Base-by-base conservation (phyloP, 345 rosid species). In the Melaleuca alternifolia region DNA sequence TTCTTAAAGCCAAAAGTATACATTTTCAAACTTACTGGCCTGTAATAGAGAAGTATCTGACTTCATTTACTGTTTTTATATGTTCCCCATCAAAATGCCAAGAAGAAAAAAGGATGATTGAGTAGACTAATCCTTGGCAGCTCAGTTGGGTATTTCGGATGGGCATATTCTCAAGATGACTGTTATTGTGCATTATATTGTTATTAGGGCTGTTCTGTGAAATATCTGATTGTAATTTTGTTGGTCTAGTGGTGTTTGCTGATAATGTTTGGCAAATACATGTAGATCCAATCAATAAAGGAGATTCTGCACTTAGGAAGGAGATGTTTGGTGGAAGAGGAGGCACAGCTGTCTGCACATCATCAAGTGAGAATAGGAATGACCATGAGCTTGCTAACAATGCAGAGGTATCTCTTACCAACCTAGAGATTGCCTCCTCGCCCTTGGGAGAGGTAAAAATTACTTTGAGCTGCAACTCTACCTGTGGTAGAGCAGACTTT, bases 361-460 rank as follows among this genome's bases (percentile, higher is more conserved):
- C 88, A 15, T 85, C 86, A 26, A 88, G 18, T 83, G 91, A 87
- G 71, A 79, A 44, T 76, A 48, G 81, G 81, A 85, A 51, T 56
- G 86, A 62, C 48, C 52, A 61, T 83, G 88, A 91, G n/a, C 88
- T 83, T 87, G 77, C 92, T 61, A 86, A 90, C 84, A 65, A 71
- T 71, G 88, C 88, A 23, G 91, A 65, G 46, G 89, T 88, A 83
- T 85, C 89, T 86, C 84, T 88, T 61, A 50, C 93, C 87, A 87
- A 53, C 90, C 85, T 95, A 85, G 96, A 96, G 88, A 91, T 96
- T 86, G 98, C 98, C 65, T 93, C 99, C 86, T 94, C 97, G 11
- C 85, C 92, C 46, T 86, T 85, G 85, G 98, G 99, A 89, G 99
- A 95, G 91, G 98, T 96, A 92, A 95, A 95, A 93, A 90, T 96